A percentile compares a stretch with the other conserved stretches of the same genome.
Conservation (phyloP, 2,329 filamentous ascomycete genomes). For the Epichloe gansuensis region DNA sequence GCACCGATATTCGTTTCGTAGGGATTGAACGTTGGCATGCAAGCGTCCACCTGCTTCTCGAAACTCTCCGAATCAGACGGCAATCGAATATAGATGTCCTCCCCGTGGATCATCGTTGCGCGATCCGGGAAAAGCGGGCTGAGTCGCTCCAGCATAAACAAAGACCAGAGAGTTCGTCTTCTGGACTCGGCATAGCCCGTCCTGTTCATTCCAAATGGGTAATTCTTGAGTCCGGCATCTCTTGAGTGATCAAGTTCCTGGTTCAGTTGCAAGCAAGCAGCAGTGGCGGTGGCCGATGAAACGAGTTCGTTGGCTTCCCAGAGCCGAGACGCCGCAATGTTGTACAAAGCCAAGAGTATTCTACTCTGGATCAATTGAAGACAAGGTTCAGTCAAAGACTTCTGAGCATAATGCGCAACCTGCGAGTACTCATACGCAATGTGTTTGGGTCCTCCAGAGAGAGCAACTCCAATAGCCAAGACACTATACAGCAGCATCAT, state of each 20-base stretch:
- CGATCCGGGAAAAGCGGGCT: constrained; percentile 45
- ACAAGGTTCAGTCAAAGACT: constrained; percentile 15
- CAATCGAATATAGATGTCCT: constrained; percentile 55
- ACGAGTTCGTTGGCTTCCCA: constrained; percentile 52
- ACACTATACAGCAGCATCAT: constrained; percentile 35
- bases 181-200: constrained; percentile 52
- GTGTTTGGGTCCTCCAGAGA: constrained; percentile 25
- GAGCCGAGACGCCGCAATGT: constrained; percentile 47
- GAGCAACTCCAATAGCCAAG: constrained; percentile 26
- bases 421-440: constrained; percentile 30
- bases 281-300: constrained; percentile 47
- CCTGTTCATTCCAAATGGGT: constrained; percentile 46
- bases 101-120: constrained; percentile 43
- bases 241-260: constrained; percentile 42
- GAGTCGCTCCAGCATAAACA: constrained; percentile 57
- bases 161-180: constrained; percentile 60
- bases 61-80: constrained; percentile 50
- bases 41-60: constrained; percentile 44
- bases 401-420: constrained; percentile 45
- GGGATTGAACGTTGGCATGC: constrained; percentile 49
- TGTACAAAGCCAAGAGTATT: constrained; percentile 55
- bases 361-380: constrained; percentile 56
- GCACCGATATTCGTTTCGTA: constrained; percentile 17
- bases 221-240: constrained; percentile 26
- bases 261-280: constrained; percentile 50